Percentiles rank a stretch among this genome's conserved stretches.
These are phyloP conservation scores for Kwoniella shandongensis DNA, from an alignment of 768 basidiomycete species.

Conservation along the genomic window DNA sequence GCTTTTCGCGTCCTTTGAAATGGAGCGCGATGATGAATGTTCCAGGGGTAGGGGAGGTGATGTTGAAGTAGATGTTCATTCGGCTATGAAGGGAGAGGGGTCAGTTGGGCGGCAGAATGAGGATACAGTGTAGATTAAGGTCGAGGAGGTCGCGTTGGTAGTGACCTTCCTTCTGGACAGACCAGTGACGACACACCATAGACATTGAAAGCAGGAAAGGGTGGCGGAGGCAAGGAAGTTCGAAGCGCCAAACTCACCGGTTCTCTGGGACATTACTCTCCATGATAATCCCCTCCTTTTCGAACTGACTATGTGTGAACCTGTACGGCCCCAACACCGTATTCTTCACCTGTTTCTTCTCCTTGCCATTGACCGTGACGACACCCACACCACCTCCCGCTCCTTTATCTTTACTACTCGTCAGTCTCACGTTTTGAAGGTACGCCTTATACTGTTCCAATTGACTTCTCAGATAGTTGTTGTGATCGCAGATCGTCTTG, in stretches of 20 bases:
- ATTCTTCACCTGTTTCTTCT: conserved; percentile 84
- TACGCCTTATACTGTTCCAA: conserved; percentile 99
- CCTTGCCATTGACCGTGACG: conserved; percentile 92
- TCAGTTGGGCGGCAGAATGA: no score
- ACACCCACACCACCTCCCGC: conserved; percentile 82
- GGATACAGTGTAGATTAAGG: no score
- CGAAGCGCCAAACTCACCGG: conserved; percentile 74
- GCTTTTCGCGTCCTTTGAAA: conserved; percentile 98
- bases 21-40: conserved; percentile 98
- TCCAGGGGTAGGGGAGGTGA: conserved; percentile 94
- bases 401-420: conserved; percentile 75
- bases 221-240: no score
- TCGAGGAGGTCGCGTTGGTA: no score
- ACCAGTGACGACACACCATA: no score
- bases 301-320: conserved; percentile 95
- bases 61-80: conserved; percentile 98
- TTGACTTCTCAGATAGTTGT: conserved; percentile 92
- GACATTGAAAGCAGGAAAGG: no score
- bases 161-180: no score
- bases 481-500: conserved; percentile 99
- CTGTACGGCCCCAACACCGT: conserved; percentile 91
- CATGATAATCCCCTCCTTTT: conserved; percentile 98
- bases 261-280: conserved; percentile 99
- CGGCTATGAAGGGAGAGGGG: conserved; percentile 60
- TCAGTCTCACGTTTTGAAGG: conserved; percentile 92